Base-by-base conservation (phyloP, 345 rosid species). In the Gossypium australe region DNA sequence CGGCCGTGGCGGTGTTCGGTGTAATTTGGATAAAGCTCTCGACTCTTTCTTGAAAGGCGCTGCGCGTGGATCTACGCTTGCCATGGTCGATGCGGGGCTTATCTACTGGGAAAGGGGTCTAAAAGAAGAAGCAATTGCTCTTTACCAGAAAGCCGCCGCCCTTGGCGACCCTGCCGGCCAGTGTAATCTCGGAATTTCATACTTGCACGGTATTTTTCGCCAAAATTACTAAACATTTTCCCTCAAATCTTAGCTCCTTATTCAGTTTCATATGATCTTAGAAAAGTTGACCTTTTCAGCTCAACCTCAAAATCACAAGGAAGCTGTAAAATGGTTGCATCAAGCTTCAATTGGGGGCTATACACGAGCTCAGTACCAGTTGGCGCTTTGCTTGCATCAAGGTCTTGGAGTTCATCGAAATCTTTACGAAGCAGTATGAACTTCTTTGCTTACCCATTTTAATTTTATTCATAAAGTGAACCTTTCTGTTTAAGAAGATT, bases 11-110 rank as follows among this genome's bases (percentile, higher is more conserved):
- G 93, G 96, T 9, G 93, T 90, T 44, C 79, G 81, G 6, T 69
- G 72, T 34, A 90, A 95, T 44, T 60, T 85, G 73, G 89, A 88
- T 2, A 93, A 93, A 83, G 99, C 99, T 67, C 85, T 95, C 4
- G 94, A 87, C 27, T 89, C 92, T n/a, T 95, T 91, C 78, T 75
- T 93, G 67, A 90, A 90, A 82, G 98, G 93, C 2, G 97, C 89
- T 6, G 92, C 85, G 47, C 92, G 85, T 57, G 99, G 99, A 48
- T 95, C 92, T 38, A 84, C 94, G n/a, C 89, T 88, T 10, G 97
- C 99, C 14, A 93, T 95, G 99, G 98, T 95, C 34, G 99, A 95
- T 41, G 99, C 97, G 0, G 97, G 97, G n/a, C 90, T 95, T 34
- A 68, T 95, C 44, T 91, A 86, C 58, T 95, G 99, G 98, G 97